Base-by-base conservation (phyloP, 164 flowering plant species). In the Sextonia rubra region DNA sequence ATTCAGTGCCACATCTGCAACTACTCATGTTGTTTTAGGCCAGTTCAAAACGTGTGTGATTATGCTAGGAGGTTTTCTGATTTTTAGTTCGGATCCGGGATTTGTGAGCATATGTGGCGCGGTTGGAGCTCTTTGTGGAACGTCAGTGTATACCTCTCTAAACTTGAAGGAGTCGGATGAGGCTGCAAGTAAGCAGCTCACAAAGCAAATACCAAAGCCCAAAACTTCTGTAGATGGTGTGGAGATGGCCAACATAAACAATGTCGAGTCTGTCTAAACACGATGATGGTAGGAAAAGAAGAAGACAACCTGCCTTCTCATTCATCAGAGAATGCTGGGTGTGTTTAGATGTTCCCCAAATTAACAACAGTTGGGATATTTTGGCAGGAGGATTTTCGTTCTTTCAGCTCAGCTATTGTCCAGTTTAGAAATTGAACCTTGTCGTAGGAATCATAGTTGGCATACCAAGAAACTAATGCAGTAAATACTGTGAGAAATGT, bases 1-100 rank as follows among this genome's bases (percentile, higher is more conserved):
- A 15, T 81, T 76, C 87, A 93, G 98, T 11, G 97, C 94, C 70
- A 91, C 98, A 7, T 91, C 97, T n/a, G 98, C 98, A 14, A 86
- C 85, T 0, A 78, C 94, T 27, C 97, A 93, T 78, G 97, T 93
- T 11, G 88, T 93, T 70, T 65, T 93, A n/a, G 98, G 98, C 29
- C 98, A 93, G 72, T 93, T 93, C 82, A 93, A 93, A 74, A 91
- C 94, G 8, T 87, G 93, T 71, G 88, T 93, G 22, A 83, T 93
- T 47, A 75, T 91, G 30, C 87, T 93, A 3, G 97, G 92, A 64
- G 92, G 93, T 26, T 91, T 84, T 27, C 8, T 88, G 0, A 66
- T 91, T 0, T 91, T 93, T 69, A 72, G 69, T 49, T 87, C 94
- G 1, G 89, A 93, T 78, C 94, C 98, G 0, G 98, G 98, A 62